Base-by-base conservation (phyloP, 352 stramenopile species). In the Globisporangium spiculum region DNA sequence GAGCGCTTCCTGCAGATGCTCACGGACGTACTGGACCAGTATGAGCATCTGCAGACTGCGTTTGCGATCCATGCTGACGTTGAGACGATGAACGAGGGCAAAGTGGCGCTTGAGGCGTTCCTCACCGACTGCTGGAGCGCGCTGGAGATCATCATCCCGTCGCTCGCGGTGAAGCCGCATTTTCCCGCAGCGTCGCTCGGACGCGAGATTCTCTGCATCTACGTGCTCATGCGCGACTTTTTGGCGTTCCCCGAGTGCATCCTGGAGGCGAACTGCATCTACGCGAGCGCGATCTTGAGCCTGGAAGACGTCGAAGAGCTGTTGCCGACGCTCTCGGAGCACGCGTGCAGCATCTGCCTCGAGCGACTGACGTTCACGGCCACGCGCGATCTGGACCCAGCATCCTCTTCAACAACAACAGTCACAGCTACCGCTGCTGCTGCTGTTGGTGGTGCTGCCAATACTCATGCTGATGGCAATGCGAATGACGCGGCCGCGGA, bases 261-360 rank as follows among this genome's bases (percentile, higher is more conserved):
- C 4, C 20, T 90, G 46, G 75, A 81, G 36, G 76, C 75, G 10
- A 87, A 86, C 60, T 84, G 74, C 52, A 73, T 71, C 22, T 90
- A 88, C 66, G 80, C 81, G 24, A 84, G 78, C 46, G 81, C 80
- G 52, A 80, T 90, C 22, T 52, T 90, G 64, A 87, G 81, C 38
- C 64, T 88, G 16, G 72, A 88, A 67, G 81, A 90, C 57, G 77
- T 83, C 52, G 70, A 78, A 58, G 75, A 76, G 55, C 64, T 81
- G 61, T 55, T 76, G 27, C 70, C 72, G 4, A 71, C 63, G n/a
- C 63, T 73, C 46, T 73, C 64, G 4, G 75, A 84, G 54, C 65
- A 79, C 20, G 69, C 71, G 55, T 90, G 81, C 71, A 90, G 81
- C 67, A 87, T 90, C 68, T 90, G 78, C 20, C 72, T 90, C 50